phyloP scores from a whole-genome alignment of 2,329 filamentous ascomycete species.

The Drechslerella dactyloides region DNA sequence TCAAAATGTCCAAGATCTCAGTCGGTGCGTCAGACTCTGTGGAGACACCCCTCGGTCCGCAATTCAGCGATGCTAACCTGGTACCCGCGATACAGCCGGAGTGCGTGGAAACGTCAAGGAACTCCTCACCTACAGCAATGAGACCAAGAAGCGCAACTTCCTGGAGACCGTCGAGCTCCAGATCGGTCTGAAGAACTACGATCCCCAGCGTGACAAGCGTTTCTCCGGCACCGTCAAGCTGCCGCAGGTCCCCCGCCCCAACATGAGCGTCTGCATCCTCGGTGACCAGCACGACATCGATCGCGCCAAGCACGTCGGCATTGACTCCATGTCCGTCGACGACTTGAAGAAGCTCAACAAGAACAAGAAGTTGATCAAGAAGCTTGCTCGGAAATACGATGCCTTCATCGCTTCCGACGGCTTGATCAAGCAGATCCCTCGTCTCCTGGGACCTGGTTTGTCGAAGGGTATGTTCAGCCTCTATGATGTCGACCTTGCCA shows the following conservation, averaged over 20 bases:
- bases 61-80: conserved; percentile 39
- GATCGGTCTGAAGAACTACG: conserved; percentile 98
- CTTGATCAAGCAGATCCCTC: conserved; percentile 99
- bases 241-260: conserved; percentile 85
- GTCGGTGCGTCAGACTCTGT: conserved; percentile 60
- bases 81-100: conserved; percentile 68
- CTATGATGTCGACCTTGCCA: conserved; percentile 11
- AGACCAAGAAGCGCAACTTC: conserved; percentile 99
- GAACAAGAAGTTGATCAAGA: conserved; percentile 99
- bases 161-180: conserved; percentile 90
- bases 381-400: conserved; percentile 99
- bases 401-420: conserved; percentile 96
- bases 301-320: conserved; percentile 97
- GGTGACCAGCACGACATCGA: conserved; percentile 98
- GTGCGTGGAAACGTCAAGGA: conserved; percentile 93
- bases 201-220: conserved; percentile 99
- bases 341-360: conserved; percentile 99
- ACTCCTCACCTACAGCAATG: conserved; percentile 90
- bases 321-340: conserved; percentile 97
- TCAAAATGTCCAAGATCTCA: conserved; percentile 65
- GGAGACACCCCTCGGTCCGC: not conserved
- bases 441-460: conserved; percentile 98
- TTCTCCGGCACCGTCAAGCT: conserved; percentile 99
- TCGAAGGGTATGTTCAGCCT: conserved; percentile 75
- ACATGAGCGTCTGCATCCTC: conserved; percentile 88